phyloP scores from a whole-genome alignment of 2,329 filamentous ascomycete genomes.

The Cladobotryum mycophilum region DNA sequence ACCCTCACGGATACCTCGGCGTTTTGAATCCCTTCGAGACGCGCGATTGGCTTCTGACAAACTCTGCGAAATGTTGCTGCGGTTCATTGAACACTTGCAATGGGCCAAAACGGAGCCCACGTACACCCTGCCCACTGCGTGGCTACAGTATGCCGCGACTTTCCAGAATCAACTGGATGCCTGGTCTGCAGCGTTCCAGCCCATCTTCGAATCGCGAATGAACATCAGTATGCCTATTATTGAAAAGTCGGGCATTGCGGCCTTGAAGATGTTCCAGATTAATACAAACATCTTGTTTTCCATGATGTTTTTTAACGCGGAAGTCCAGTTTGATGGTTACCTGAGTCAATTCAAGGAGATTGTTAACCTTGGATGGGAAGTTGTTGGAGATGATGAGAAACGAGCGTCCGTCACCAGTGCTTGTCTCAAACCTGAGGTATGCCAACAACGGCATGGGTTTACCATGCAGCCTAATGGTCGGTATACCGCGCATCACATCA shows the following conservation, averaged over 20 bases:
- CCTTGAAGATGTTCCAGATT: conserved; percentile 56
- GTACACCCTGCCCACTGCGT: conserved; percentile 43
- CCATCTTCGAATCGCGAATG: conserved; percentile 44
- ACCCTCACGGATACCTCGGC: conserved; percentile 19
- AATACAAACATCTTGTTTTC: conserved; percentile 52
- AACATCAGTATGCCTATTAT: conserved; percentile 44
- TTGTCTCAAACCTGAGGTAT: conserved; percentile 39
- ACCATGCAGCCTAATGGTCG: conserved; percentile 32
- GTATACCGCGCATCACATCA: conserved; percentile 45
- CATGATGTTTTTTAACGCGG: conserved; percentile 54
- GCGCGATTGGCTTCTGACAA: conserved; percentile 52
- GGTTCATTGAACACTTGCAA: conserved; percentile 50
- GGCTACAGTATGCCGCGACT: conserved; percentile 40
- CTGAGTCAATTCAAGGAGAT: conserved; percentile 46
- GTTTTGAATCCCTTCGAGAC: conserved; percentile 46
- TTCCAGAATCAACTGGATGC: conserved; percentile 46
- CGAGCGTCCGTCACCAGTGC: conserved; percentile 38
- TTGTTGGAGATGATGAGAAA: conserved; percentile 52
- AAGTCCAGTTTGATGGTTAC: conserved; percentile 53
- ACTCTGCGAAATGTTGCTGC: conserved; percentile 50
- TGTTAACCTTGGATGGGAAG: conserved; percentile 51
- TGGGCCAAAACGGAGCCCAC: conserved; percentile 45
- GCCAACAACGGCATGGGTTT: conserved; percentile 31
- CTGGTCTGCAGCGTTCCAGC: conserved; percentile 53
- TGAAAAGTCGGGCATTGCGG: conserved; percentile 54